Evolutionary conservation across 225 moss, liverwort and hornwort genomes (phyloP), one percentile per base, ranked within the genome.

Genomic region (Sphagnum contortum): DNA sequence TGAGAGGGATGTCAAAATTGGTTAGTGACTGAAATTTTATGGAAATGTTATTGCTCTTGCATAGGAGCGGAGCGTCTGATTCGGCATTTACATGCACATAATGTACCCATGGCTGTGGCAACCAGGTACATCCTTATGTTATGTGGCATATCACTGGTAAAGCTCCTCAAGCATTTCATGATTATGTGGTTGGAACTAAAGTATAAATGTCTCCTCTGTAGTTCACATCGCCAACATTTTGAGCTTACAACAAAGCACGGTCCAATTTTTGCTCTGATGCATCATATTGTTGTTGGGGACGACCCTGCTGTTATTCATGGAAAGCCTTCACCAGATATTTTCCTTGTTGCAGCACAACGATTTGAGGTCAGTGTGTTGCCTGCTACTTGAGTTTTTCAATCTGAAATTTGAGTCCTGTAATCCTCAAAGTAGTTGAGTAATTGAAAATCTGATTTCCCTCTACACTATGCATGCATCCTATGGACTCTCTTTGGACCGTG

Each of bases 231-330:
- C 72, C 87, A 83, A 49, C 92, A 93, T 69, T 98, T 87, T 81
- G 91, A 93, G 64, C 74, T 98, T 68, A 93, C 93, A n/a, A 89
- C 80, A 29, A 88, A 87, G 55, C 90, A 93, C 49, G 77, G 69
- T 48, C 80, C 85, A 57, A 79, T 98, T 48, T 72, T 93, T 71
- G 80, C 82, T 9, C 83, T 92, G 66, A 87, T 93, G 87, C 90
- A 90, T 75, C 96, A 98, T 75, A 83, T 98, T 62, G 91, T 93
- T 51, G 81, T 92, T 60, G 93, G 96, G 65, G 96, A 98, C 55
- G 96, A 98, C 76, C 82, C 93, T 5, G 86, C 77, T 55, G 85
- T 98, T 55, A 61, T 66, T 5, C 78, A 79, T 57, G 93, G 96
- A 8, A 98, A 98, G 74, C 93, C 93, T 52, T 80, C 89, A 61